Conservation (phyloP, 495 filamentous ascomycete species). For the Parachaetomium inaequale region DNA sequence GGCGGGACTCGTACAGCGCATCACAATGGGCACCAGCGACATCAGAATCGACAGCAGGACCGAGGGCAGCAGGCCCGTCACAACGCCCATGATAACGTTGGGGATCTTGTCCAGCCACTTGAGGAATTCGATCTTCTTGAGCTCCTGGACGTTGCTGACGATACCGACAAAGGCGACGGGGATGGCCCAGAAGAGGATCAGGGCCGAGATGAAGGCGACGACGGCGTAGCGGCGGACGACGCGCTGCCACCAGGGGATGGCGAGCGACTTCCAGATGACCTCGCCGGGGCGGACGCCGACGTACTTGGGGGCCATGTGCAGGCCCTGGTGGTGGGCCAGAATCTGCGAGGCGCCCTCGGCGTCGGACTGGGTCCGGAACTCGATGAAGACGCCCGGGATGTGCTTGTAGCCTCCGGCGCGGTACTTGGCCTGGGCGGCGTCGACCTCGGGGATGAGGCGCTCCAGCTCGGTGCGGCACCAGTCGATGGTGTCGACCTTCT, state of each 20-base stretch:
- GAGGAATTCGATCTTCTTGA: constrained; percentile 64
- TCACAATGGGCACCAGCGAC: constrained; percentile 81
- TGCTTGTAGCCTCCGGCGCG: constrained; percentile 62
- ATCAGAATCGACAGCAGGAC: constrained; percentile 81
- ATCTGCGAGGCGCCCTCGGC: constrained; percentile 85
- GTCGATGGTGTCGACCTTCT: constrained; percentile 94
- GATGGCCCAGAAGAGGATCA: constrained; percentile 96
- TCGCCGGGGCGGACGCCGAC: constrained; percentile 83
- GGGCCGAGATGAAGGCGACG: constrained; percentile 63
- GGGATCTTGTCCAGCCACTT: constrained; percentile 73
- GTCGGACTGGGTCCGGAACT: constrained; percentile 75
- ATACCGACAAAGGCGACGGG: constrained; percentile 81
- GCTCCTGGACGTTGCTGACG: constrained; percentile 77
- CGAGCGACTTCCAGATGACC: constrained; percentile 84
- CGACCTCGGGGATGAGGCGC: constrained; percentile 73
- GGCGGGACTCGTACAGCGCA: constrained; percentile 47
- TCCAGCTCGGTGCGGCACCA: constrained; percentile 83
- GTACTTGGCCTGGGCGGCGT: constrained; percentile 70
- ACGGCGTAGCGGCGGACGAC: constrained; percentile 68
- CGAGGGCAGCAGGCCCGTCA: constrained; percentile 79
- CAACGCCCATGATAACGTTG: constrained; percentile 64
- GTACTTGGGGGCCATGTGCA: constrained; percentile 90
- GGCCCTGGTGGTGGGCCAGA: constrained; percentile 79
- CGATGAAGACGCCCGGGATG: constrained; percentile 80
- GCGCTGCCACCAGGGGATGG: constrained; percentile 84